phyloP scores from a whole-genome alignment of 139 green algal species.

The Trebouxia sp. region DNA sequence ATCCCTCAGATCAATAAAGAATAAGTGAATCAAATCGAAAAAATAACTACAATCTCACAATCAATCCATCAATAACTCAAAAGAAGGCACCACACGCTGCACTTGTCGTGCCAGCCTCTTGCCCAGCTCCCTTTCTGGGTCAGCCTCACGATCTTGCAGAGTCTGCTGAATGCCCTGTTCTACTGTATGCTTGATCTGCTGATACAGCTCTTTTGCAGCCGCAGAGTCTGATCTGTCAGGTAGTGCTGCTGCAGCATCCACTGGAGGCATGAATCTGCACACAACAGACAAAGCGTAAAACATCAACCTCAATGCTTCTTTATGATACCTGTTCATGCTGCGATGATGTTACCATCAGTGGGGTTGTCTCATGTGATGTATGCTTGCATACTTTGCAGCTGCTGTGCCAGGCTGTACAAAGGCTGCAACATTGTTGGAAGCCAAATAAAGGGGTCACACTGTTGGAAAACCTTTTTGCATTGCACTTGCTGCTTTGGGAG shows the following conservation, averaged over 20 bases:
- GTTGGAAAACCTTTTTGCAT: too few relatives aligned
- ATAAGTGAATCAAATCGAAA: too few relatives aligned
- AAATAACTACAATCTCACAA: too few relatives aligned
- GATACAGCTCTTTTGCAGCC: conserved; percentile 16
- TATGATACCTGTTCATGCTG: background rate
- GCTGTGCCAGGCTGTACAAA: background rate
- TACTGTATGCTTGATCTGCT: conserved; percentile 14
- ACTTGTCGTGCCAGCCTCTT: conserved; percentile 1
- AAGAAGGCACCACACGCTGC: conserved; percentile 16
- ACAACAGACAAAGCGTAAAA: background rate
- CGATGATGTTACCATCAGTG: background rate
- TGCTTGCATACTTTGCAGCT: background rate
- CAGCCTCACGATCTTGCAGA: background rate
- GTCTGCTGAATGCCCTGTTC: conserved; percentile 29
- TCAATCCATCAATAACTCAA: conserved; percentile 20
- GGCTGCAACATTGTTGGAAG: too few relatives aligned
- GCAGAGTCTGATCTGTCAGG: conserved; percentile 7
- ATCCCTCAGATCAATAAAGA: too few relatives aligned
- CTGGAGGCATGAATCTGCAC: conserved; percentile 39
- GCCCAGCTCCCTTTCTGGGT: conserved; percentile 31
- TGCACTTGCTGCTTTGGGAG: too few relatives aligned
- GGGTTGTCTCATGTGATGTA: background rate
- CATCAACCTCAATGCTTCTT: background rate
- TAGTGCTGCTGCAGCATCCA: conserved; percentile 17
- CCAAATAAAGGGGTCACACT: too few relatives aligned